Percentiles rank a stretch among this genome's conserved stretches.
These are phyloP conservation scores for Raffaelea arxii DNA, from an alignment of 2,329 filamentous ascomycete genomes.

Conservation along the genomic window DNA sequence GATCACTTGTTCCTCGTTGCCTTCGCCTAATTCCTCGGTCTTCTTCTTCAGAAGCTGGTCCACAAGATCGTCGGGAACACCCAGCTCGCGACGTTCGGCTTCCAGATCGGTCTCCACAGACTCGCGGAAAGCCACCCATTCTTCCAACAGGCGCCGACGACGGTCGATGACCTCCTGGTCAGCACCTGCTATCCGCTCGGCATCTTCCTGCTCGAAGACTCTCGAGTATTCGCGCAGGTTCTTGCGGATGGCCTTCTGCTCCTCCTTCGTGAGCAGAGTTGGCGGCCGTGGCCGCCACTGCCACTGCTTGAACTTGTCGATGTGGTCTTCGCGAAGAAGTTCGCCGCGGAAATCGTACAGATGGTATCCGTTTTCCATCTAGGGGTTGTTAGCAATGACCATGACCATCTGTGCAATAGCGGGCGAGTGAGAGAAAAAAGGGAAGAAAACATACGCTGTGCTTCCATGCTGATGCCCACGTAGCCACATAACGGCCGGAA, in stretches of 20 bases:
- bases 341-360: constrained; percentile 94
- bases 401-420: too few species aligned
- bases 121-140: constrained; percentile 82
- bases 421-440: not conserved
- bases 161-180: constrained; percentile 90
- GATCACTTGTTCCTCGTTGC: constrained; percentile 68
- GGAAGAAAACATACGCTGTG: constrained; percentile 62
- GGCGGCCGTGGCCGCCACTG: constrained; percentile 85
- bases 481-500: constrained; percentile 87
- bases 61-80: constrained; percentile 55
- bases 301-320: constrained; percentile 98
- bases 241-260: constrained; percentile 96
- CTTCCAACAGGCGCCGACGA: constrained; percentile 69
- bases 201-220: constrained; percentile 90
- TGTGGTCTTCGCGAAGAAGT: constrained; percentile 76
- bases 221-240: constrained; percentile 95
- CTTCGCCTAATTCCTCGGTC: constrained; percentile 41
- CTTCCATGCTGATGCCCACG: constrained; percentile 91
- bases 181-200: constrained; percentile 84
- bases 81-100: constrained; percentile 60
- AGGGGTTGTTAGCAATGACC: constrained; percentile 9
- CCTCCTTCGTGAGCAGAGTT: constrained; percentile 88
- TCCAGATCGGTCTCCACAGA: constrained; percentile 60
- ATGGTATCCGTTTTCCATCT: constrained; percentile 99
- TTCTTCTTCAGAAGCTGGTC: constrained; percentile 51